Evolutionary conservation across 2,329 filamentous ascomycete species (phyloP), one percentile per base, ranked within the genome.

Genomic region (Aspergillus fumigatus): DNA sequence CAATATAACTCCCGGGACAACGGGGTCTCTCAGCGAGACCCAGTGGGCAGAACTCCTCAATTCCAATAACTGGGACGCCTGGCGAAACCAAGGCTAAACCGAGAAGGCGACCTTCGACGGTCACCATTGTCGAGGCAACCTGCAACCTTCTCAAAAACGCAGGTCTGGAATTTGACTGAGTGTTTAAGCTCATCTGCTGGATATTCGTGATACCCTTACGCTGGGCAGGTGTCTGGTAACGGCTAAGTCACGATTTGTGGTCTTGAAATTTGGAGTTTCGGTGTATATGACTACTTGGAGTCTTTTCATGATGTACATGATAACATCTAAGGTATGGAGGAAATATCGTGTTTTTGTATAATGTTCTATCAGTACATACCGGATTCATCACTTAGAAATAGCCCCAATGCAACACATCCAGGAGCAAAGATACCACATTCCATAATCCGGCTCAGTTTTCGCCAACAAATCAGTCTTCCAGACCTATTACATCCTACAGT

Each of bases 31-130:
- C 7, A 70, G 58, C 26, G 72, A 73, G 19, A 65, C 66, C 3
- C 71, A 75, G 41, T 76, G 74, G 70, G 67, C 69, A 3, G 66
- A 73, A 26, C 64, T 73, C 1, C 53, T 73, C 38, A 53, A 51
- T 6, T 56, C 58, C 14, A 54, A 47, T 1, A 59, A 53, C 11
- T 65, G 63, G 63, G 61, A 62, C 48, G 51, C 59, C 3, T 66
- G 60, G 58, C 55, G 55, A 48, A 48, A 27, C n/a, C 27, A 51
- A 11, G 19, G 29, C 29, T 51, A 51, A 29, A 17, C 48, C 7
- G 6, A 35, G 27, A 50, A 45, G 8, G 8, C 41, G 10, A 19
- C 19, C 19, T 19, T 23, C 10, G 41, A 21, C 1, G 21, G 43
- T 10, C 23, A 14, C 7, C 43, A 47, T 23, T 38, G 11, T 38